Evolutionary conservation across 495 filamentous ascomycete genomes (phyloP).

Genomic region (Clohesyomyces aquaticus): DNA sequence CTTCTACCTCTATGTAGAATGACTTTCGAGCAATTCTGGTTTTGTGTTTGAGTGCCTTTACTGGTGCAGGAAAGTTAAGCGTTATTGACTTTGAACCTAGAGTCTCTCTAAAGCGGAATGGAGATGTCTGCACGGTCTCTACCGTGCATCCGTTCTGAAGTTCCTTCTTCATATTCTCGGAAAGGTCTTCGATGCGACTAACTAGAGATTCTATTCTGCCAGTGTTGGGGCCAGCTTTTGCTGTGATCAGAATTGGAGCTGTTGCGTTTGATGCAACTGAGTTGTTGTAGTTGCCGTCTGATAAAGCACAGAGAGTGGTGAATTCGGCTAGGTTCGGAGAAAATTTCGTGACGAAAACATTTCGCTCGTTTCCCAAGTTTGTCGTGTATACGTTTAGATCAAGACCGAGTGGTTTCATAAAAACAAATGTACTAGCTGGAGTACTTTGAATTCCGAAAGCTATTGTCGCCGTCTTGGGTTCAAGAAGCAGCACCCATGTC

Average conservation of each 20-base stretch:
- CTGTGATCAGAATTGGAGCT: background rate
- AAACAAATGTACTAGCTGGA: background rate
- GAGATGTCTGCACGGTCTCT: background rate
- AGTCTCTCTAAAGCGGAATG: background rate
- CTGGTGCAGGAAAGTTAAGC: background rate
- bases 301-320: background rate
- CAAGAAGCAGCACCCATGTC: constrained; percentile 39
- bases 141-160: background rate
- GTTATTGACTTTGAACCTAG: background rate
- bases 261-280: background rate
- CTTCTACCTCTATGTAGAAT: background rate
- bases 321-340: background rate
- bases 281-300: background rate
- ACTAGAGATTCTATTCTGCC: background rate
- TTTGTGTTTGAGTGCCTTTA: background rate
- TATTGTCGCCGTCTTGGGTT: background rate
- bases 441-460: background rate
- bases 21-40: background rate
- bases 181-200: background rate
- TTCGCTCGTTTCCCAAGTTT: background rate
- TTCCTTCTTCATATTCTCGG: background rate
- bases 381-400: background rate
- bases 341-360: background rate
- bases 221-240: background rate
- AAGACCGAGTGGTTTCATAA: background rate